phyloP scores from a whole-genome alignment of 345 rosid species.

The Gossypium rotundifolium region DNA sequence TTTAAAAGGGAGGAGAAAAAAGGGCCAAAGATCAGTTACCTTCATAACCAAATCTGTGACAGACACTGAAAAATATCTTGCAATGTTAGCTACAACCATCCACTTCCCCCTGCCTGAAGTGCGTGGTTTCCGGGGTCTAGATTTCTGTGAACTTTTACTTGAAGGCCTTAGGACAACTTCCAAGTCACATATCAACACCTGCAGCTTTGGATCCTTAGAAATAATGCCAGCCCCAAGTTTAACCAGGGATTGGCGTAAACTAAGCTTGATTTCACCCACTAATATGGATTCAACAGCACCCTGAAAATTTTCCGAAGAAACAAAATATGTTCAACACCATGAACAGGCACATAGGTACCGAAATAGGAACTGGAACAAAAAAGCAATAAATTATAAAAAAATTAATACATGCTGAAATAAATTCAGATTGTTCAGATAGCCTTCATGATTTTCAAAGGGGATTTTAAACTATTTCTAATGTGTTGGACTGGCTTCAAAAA shows the following conservation, averaged over 20 bases:
- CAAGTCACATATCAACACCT: constrained; percentile 70
- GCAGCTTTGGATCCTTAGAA: constrained; percentile 89
- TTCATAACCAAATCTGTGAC: constrained; percentile 75
- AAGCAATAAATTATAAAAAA: background rate
- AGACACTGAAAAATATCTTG: constrained; percentile 85
- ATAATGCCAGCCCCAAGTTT: constrained; percentile 86
- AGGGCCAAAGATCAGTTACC: constrained; percentile 36
- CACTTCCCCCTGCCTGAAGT: constrained; percentile 79
- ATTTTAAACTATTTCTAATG: background rate
- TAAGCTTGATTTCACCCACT: constrained; percentile 82
- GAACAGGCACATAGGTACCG: background rate
- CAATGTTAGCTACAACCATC: constrained; percentile 84
- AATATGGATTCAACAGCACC: constrained; percentile 90
- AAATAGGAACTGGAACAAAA: background rate
- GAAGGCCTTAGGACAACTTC: constrained; percentile 82
- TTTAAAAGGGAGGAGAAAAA: background rate
- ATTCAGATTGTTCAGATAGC: background rate
- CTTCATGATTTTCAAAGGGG: background rate
- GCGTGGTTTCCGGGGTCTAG: constrained; percentile 46
- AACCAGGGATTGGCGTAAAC: constrained; percentile 89
- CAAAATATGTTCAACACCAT: constrained; percentile 5
- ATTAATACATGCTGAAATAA: background rate
- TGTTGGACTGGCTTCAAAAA: background rate
- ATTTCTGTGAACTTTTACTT: constrained; percentile 41
- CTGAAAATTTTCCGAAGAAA: constrained; percentile 44